These are phyloP conservation scores for Vitis amurensis DNA, from an alignment of 164 flowering plant genomes.

Conservation along the genomic window DNA sequence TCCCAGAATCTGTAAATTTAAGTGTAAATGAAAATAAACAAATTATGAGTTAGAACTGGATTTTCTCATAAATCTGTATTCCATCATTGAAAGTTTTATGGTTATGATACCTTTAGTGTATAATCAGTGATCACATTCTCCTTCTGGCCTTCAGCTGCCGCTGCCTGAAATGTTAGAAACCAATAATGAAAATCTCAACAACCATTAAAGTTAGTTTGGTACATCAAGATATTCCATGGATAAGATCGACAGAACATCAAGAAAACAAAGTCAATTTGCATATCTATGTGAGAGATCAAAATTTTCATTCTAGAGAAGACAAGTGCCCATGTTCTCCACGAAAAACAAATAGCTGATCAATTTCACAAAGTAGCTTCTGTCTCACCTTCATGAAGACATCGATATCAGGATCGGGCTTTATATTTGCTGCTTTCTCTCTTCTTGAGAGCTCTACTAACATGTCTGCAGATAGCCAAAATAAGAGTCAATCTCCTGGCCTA, in stretches of 20 bases:
- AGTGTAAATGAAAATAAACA: not conserved
- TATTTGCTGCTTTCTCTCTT: slow-evolving; percentile 51
- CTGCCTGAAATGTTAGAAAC: slow-evolving; percentile 26
- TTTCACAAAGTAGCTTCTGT: not conserved
- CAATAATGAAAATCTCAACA: too few species aligned
- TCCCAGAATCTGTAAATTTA: slow-evolving; percentile 37
- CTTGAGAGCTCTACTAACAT: slow-evolving; percentile 50
- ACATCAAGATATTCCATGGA: too few species aligned
- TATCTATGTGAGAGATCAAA: not conserved
- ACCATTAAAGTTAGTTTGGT: too few species aligned
- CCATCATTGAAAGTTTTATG: too few species aligned
- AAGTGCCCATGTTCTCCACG: too few species aligned
- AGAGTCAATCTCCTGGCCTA: too few species aligned
- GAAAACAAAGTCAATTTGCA: too few species aligned
- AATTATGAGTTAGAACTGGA: not conserved
- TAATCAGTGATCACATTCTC: slow-evolving; percentile 40
- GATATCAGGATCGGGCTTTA: slow-evolving; percentile 60
- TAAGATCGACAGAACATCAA: too few species aligned
- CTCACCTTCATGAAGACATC: slow-evolving; percentile 60
- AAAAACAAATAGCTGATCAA: too few species aligned
- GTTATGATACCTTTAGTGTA: slow-evolving; percentile 28
- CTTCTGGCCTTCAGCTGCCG: slow-evolving; percentile 39
- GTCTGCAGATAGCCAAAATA: slow-evolving; percentile 24
- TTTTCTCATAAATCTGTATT: not conserved
- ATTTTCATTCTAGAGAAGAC: too few species aligned